phyloP scores from a whole-genome alignment of 148 eudicot genomes.

The Gaultheria prostrata region DNA sequence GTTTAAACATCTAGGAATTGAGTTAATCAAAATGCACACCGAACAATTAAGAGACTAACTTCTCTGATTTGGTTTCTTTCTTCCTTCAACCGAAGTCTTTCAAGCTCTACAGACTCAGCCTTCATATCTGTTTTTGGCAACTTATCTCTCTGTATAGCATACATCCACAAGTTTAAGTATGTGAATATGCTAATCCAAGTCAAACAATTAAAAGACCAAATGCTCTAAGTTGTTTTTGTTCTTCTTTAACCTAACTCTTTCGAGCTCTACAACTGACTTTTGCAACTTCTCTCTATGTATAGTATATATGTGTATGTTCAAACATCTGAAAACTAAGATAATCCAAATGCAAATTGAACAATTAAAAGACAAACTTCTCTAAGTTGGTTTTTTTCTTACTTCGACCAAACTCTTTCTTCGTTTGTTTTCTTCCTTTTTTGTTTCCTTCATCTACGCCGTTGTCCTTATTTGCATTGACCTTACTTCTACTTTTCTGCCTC shows the following conservation, averaged over 20 bases:
- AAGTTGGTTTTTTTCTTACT: conserved; percentile 59
- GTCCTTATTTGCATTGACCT: conserved; percentile 28
- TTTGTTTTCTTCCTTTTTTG: conserved; percentile 34
- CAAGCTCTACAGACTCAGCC: too few relatives aligned
- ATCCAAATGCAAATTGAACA: too few relatives aligned
- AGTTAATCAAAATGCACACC: conserved; percentile 9
- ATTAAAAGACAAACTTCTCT: conserved; percentile 33
- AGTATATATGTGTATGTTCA: too few relatives aligned
- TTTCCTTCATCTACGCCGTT: conserved; percentile 25
- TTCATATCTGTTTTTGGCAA: conserved; percentile 40
- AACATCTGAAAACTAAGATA: too few relatives aligned
- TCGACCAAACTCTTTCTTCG: conserved; percentile 51
- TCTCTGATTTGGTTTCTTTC: too few relatives aligned
- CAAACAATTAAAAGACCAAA: too few relatives aligned
- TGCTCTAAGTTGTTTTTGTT: too few relatives aligned
- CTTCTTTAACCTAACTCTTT: too few relatives aligned
- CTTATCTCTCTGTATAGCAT: conserved; percentile 56
- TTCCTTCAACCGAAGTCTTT: too few relatives aligned
- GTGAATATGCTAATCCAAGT: too few relatives aligned
- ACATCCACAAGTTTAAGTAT: neutral
- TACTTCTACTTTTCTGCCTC: conserved; percentile 26
- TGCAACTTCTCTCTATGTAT: too few relatives aligned
- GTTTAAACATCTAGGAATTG: neutral
- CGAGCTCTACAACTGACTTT: too few relatives aligned
- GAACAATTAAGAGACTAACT: conserved; percentile 36